These are phyloP conservation scores for Penicillium goetzii DNA, from an alignment of 495 filamentous ascomycete species.

Conservation along the genomic window DNA sequence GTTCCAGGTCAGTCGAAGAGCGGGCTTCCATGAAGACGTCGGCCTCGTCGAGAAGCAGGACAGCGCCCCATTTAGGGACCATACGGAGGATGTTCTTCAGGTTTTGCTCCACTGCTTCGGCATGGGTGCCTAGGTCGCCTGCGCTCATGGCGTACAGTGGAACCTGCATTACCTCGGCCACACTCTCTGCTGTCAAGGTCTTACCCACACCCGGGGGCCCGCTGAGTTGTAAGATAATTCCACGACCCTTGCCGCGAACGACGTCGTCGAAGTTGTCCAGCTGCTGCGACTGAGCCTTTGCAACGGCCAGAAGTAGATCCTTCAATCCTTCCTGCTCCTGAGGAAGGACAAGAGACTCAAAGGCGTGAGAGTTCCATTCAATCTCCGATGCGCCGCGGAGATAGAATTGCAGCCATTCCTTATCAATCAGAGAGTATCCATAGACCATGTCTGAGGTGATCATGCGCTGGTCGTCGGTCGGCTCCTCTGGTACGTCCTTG, in stretches of 20 bases:
- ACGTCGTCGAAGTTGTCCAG: conserved; percentile 37
- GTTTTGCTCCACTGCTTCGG: conserved; percentile 52
- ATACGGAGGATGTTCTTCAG: conserved; percentile 57
- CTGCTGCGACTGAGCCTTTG: conserved; percentile 34
- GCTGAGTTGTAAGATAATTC: conserved; percentile 44
- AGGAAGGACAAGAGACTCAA: conserved; percentile 58
- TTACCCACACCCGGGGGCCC: conserved; percentile 50
- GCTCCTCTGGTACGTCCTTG: conserved; percentile 4
- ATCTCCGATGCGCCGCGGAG: conserved; percentile 45
- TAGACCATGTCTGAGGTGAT: conserved; percentile 27
- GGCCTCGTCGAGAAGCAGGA: conserved; percentile 52
- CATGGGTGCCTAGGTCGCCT: conserved; percentile 57
- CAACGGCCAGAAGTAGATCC: conserved; percentile 36
- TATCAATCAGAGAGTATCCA: conserved; percentile 37
- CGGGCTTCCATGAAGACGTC: conserved; percentile 52
- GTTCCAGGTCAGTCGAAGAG: conserved; percentile 34
- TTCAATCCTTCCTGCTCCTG: conserved; percentile 32
- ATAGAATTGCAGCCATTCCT: conserved; percentile 49
- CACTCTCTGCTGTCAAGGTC: conserved; percentile 47
- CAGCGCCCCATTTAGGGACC: conserved; percentile 49
- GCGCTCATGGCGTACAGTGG: conserved; percentile 51
- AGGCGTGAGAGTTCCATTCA: conserved; percentile 56
- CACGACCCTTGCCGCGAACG: conserved; percentile 39
- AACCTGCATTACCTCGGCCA: conserved; percentile 36
- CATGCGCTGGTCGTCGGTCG: conserved; percentile 25